Base-by-base conservation (phyloP, 495 filamentous ascomycete species). In the Xylaria acuta region DNA sequence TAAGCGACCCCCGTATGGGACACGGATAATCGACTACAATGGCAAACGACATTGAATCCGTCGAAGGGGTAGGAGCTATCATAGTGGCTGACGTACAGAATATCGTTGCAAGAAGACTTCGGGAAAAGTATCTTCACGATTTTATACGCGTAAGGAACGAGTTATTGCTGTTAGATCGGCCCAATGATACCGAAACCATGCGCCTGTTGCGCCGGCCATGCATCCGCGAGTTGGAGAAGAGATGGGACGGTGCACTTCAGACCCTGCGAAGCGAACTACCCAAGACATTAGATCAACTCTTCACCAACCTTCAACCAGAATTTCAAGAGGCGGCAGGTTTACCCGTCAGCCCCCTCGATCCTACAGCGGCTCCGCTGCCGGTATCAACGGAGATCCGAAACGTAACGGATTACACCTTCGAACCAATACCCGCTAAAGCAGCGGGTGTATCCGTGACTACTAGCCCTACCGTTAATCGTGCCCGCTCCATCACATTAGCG, bases 241-340 rank as follows among this genome's bases (percentile, higher is more conserved):
- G 6, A 49, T 62, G 53, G 67, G 6, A 54, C 18, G 32, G 3
- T 22, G 20, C 32, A 34, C 56, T 69, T 12, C 47, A 38, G 27
- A 25, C 41, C 12, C 38, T 69, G 20, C 67, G 67, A 60, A 62
- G 20, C 30, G 67, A 62, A 25, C 18, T 69, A 62, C 67, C 53
- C 18, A 47, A 16, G 18, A 30, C 40, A 11, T 8, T 69, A 9
- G 67, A 69, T 25, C 25, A 59, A 25, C 54, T 69, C 18, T 47
- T 69, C 38, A 49, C 1, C 6, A 49, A 16, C 14, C 67, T 69
- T 30, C 53, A 59, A 11, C 40, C 38, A 36, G 53, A 69, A 7
- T 62, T 69, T 38, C 53, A 62, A 34, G 54, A 30, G 20, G 40
- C 25, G 14, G 40, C 36, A 38, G 54, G 36, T 25, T 18, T 34